Percentiles rank a stretch among this genome's conserved stretches.
Evolutionary conservation across 1,284 basidiomycete species (phyloP).

Genomic region (Coniophora puteana): DNA sequence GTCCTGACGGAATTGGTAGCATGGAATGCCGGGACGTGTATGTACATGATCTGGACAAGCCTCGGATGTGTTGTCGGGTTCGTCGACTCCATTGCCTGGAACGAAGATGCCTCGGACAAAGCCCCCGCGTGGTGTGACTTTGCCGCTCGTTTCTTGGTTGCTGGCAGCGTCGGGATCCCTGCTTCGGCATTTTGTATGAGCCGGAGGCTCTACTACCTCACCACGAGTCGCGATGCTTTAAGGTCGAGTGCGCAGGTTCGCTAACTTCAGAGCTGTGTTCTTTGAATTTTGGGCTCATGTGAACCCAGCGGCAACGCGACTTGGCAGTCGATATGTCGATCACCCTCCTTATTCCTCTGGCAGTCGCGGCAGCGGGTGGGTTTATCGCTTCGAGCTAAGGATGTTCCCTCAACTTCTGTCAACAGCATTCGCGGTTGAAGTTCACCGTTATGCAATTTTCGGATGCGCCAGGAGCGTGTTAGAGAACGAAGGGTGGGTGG

Average conservation of each 20-base stretch:
- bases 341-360: constrained; percentile 37
- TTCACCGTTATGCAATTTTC: no score
- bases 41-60: constrained; percentile 62
- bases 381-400: no score
- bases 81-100: constrained; percentile 69
- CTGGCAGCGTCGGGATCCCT: not conserved
- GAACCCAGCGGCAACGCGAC: constrained; percentile 36
- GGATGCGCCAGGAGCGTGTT: no score
- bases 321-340: constrained; percentile 41
- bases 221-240: no score
- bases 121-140: constrained; percentile 75
- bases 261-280: constrained; percentile 29
- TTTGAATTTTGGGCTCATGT: constrained; percentile 29
- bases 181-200: constrained; percentile 26
- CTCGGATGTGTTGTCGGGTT: constrained; percentile 52
- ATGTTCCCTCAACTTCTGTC: no score
- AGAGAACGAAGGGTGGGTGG: no score
- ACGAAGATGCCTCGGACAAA: constrained; percentile 47
- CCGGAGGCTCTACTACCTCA: constrained; percentile 43
- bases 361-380: constrained; percentile 42
- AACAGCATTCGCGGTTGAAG: no score
- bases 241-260: no score
- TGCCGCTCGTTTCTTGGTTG: not conserved
- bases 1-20: constrained; percentile 54
- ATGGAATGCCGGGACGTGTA: constrained; percentile 55